Evolutionary conservation across 192 early-diverging fungal genomes (phyloP), one percentile per base, ranked within the genome.

Genomic region (Geranomyces variabilis): DNA sequence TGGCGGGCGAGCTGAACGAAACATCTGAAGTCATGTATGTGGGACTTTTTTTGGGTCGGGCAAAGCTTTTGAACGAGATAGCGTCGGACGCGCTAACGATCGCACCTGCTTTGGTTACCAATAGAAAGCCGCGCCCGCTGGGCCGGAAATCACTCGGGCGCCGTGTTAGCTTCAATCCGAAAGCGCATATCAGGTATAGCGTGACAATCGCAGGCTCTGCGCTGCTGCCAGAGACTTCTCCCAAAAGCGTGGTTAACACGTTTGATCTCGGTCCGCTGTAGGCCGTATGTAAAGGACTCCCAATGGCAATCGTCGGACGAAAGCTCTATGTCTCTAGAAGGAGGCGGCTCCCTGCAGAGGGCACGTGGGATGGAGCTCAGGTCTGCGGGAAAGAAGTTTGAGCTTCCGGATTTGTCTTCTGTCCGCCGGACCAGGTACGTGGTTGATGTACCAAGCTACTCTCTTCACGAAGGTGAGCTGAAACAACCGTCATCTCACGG

Each of bases 331-430:
- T 55, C 51, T 55, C 6, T 7, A 3, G 51, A 55, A 3, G 51
- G 28, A 24, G 15, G 28, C 51, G 51, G 28, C 7, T 55, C 51
- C 3, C 15, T 14, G 4, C 6, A 24, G 7, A 7, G 21, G 21
- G 15, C 28, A 3, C n/a, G 28, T 28, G 51, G 28, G 51, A 28
- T 21, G 51, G 51, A 21, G n/a, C 51, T 41, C 5, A 41, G 36
- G n/a, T 26, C 51, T 4, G n/a, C 19, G 51, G 55, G 19, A 21
- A 57, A 28, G 21, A 59, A 28, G 26, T 74, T 74, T 46, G 41
- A 66, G 28, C 34, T 74, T 8, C 71, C 71, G 33, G 71, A 74
- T 34, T 31, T 74, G 12, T 67, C 63, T 4, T 74, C 71, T 12
- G 34, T 74, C 21, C 63, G 71, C 22, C 26, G 71, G 15, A 67